Percentiles rank a stretch among this genome's conserved stretches.
These are phyloP conservation scores for Bipolaris gigantea DNA, from an alignment of 2,329 filamentous ascomycete species.

Conservation along the genomic window DNA sequence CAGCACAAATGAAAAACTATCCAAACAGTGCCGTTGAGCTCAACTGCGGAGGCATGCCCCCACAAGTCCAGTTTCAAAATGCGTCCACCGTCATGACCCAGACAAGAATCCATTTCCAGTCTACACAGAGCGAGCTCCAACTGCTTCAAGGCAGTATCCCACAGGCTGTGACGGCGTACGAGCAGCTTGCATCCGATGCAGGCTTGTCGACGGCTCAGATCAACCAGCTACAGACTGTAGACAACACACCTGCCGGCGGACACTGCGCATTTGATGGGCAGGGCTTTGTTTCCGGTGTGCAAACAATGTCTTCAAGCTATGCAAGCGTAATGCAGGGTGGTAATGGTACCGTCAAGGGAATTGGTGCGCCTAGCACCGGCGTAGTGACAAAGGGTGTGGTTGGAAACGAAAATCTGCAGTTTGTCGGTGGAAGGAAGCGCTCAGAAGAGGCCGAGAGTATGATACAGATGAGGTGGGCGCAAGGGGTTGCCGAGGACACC, in stretches of 20 bases:
- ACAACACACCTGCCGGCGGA: constrained; percentile 59
- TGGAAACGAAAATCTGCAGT: constrained; percentile 53
- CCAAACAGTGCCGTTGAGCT: constrained; percentile 57
- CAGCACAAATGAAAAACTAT: constrained; percentile 57
- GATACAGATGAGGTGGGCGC: constrained; percentile 37
- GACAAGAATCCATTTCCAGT: constrained; percentile 61
- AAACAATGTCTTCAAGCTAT: constrained; percentile 59
- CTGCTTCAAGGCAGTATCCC: constrained; percentile 57
- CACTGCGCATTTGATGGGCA: constrained; percentile 62
- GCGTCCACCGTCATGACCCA: constrained; percentile 48
- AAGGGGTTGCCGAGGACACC: constrained; percentile 24
- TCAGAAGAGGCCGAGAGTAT: constrained; percentile 23
- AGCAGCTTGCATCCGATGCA: constrained; percentile 50
- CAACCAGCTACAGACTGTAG: constrained; percentile 58
- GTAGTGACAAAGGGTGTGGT: constrained; percentile 55
- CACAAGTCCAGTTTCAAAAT: constrained; percentile 56
- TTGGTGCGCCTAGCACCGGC: constrained; percentile 46
- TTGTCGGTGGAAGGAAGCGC: constrained; percentile 37
- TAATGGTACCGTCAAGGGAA: constrained; percentile 53
- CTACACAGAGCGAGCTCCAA: constrained; percentile 55
- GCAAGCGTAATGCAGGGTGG: constrained; percentile 58
- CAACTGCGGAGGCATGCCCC: constrained; percentile 58
- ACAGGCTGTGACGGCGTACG: constrained; percentile 55
- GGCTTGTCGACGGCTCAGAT: constrained; percentile 52
- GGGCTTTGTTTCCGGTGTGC: constrained; percentile 59